Conservation (phyloP, 306 rosid species). For the Corylus heterophylla region DNA sequence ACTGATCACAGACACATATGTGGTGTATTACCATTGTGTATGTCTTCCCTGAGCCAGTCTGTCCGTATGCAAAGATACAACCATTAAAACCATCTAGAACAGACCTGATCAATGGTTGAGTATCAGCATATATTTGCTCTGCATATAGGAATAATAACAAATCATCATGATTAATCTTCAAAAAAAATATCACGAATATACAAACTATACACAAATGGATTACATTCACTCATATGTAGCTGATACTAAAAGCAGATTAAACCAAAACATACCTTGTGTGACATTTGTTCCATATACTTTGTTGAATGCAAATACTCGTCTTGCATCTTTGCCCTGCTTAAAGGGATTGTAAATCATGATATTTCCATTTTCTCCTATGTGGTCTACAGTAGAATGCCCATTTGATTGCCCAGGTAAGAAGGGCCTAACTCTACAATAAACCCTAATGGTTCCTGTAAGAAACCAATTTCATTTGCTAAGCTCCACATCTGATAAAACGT, state of each 20-base stretch:
- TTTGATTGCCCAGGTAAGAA: constrained; percentile 70
- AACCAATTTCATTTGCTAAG: constrained; percentile 15
- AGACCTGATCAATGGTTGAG: constrained; percentile 81
- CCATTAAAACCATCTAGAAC: constrained; percentile 87
- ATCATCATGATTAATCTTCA: constrained; percentile 26
- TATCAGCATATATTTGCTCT: constrained; percentile 87
- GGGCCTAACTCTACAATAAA: constrained; percentile 93
- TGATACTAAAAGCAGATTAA: constrained; percentile 6
- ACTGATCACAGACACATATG: background rate
- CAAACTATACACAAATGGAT: background rate
- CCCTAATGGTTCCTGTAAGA: constrained; percentile 82
- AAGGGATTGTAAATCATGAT: constrained; percentile 89
- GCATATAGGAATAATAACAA: constrained; percentile 34
- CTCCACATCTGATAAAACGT: background rate
- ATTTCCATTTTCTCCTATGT: constrained; percentile 93
- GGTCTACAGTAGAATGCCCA: constrained; percentile 75
- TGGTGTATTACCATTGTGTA: constrained; percentile 81
- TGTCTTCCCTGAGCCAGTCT: constrained; percentile 98
- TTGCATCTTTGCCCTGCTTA: constrained; percentile 85
- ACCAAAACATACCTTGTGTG: constrained; percentile 70
- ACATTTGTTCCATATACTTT: constrained; percentile 81
- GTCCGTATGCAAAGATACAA: constrained; percentile 97
- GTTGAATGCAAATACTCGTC: constrained; percentile 85
- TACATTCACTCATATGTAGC: constrained; percentile 10
- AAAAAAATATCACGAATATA: background rate